Evolutionary conservation across 495 filamentous ascomycete genomes (phyloP).

Genomic region (Lasiosphaeria hispida): DNA sequence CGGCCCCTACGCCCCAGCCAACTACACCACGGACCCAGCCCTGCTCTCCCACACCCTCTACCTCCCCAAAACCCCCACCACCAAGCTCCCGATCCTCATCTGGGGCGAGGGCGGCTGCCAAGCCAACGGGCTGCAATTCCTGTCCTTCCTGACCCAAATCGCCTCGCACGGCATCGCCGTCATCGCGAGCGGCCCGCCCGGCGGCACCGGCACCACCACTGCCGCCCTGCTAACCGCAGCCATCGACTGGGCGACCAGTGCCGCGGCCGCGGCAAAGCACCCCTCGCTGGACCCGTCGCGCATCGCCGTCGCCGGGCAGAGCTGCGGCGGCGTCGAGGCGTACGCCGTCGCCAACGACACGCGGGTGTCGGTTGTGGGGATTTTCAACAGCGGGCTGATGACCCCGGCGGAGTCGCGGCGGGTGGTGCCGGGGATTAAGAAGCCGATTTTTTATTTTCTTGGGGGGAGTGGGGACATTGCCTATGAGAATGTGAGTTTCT

Average conservation of each 20-base stretch:
- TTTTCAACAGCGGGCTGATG: slow-evolving; percentile 27
- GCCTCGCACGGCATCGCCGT: slow-evolving; percentile 29
- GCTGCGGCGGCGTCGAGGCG: slow-evolving; percentile 32
- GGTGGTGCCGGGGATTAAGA: slow-evolving; percentile 18
- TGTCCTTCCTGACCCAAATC: slow-evolving; percentile 16
- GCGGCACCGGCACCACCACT: slow-evolving; percentile 22
- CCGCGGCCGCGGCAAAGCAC: slow-evolving; percentile 30
- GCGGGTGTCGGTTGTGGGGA: slow-evolving; percentile 23
- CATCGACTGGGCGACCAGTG: slow-evolving; percentile 30
- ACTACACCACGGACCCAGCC: slow-evolving; percentile 18
- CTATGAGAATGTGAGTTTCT: slow-evolving; percentile 27
- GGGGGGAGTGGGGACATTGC: slow-evolving; percentile 31
- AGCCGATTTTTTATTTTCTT: slow-evolving; percentile 25
- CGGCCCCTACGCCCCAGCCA: too few species aligned
- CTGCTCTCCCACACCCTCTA: slow-evolving; percentile 27
- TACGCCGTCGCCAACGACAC: slow-evolving; percentile 19
- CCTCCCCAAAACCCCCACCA: slow-evolving; percentile 20
- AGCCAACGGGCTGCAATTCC: slow-evolving; percentile 11
- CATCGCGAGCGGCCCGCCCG: slow-evolving; percentile 28
- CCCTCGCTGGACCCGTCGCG: slow-evolving; percentile 26
- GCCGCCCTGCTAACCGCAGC: slow-evolving; percentile 15
- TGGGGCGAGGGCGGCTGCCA: slow-evolving; percentile 34
- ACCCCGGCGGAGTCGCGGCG: slow-evolving; percentile 14
- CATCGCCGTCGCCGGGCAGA: slow-evolving; percentile 25
- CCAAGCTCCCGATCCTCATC: slow-evolving; percentile 27